Conservation (phyloP, 495 filamentous ascomycete species). For the Aspergillus heteromorphus region DNA sequence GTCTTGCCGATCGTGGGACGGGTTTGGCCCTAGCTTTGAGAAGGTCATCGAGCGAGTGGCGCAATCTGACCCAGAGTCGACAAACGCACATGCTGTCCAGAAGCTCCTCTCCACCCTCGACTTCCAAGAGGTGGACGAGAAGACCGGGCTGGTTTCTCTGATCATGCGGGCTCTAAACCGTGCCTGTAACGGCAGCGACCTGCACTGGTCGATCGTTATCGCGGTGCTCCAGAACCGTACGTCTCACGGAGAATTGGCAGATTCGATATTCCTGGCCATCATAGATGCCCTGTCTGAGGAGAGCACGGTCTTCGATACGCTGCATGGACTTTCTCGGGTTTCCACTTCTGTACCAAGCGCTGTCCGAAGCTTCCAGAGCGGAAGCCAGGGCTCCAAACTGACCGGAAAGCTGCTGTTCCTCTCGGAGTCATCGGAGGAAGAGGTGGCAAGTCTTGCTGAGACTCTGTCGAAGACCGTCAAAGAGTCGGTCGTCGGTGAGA, state of each 20-base stretch:
- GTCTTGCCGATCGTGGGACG: conserved; percentile 36
- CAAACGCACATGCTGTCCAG: conserved; percentile 35
- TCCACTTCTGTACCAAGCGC: conserved; percentile 30
- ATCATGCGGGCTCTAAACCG: conserved; percentile 32
- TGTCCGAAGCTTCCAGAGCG: conserved; percentile 35
- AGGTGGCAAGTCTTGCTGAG: conserved; percentile 46
- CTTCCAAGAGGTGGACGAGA: conserved; percentile 34
- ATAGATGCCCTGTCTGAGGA: conserved; percentile 35
- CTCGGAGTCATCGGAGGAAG: conserved; percentile 50
- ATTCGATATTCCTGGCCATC: conserved; percentile 37
- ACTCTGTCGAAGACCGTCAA: conserved; percentile 38
- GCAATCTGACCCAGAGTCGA: conserved; percentile 33
- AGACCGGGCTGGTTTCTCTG: conserved; percentile 28
- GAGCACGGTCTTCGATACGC: conserved; percentile 23
- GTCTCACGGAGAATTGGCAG: conserved; percentile 35
- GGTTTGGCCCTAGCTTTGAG: conserved; percentile 36
- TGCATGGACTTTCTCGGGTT: conserved; percentile 38
- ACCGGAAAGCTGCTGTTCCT: conserved; percentile 52
- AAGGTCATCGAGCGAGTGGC: conserved; percentile 33
- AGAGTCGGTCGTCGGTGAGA: conserved; percentile 30
- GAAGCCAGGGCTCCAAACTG: conserved; percentile 46
- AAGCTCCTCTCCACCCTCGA: conserved; percentile 36
- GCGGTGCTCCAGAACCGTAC: conserved; percentile 42
- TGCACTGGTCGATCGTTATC: conserved; percentile 41
- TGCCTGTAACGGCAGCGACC: conserved; percentile 33